A percentile compares a stretch with the other conserved stretches of the same genome.
phyloP scores from a whole-genome alignment of 352 stramenopile species.

The Phytopythium ostracodes region DNA sequence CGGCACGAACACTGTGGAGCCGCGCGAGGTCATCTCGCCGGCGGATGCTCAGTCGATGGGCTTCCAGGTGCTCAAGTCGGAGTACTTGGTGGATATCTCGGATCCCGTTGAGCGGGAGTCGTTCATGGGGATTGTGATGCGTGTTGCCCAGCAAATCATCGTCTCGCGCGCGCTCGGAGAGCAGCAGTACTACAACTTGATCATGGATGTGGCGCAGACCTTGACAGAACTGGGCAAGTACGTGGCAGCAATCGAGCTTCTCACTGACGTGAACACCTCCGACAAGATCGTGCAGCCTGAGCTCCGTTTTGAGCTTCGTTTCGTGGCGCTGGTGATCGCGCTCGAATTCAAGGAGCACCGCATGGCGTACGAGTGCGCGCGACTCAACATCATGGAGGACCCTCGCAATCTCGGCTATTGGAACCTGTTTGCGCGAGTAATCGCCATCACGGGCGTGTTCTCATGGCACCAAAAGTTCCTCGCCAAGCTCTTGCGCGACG shows the following conservation, averaged over 20 bases:
- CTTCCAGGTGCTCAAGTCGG: slow-evolving; percentile 76
- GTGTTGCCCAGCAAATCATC: slow-evolving; percentile 77
- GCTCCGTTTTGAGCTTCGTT: slow-evolving; percentile 76
- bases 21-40: slow-evolving; percentile 50
- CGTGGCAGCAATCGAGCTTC: slow-evolving; percentile 76
- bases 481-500: slow-evolving; percentile 71
- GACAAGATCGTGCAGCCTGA: slow-evolving; percentile 75
- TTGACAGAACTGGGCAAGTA: slow-evolving; percentile 81
- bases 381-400: slow-evolving; percentile 86
- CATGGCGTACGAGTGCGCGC: slow-evolving; percentile 86
- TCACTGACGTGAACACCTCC: slow-evolving; percentile 85
- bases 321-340: slow-evolving; percentile 78
- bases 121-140: slow-evolving; percentile 84
- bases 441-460: slow-evolving; percentile 79
- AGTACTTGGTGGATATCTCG: slow-evolving; percentile 81
- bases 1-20: slow-evolving; percentile 50
- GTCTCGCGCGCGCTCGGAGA: slow-evolving; percentile 70
- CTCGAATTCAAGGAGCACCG: slow-evolving; percentile 84
- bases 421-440: slow-evolving; percentile 83
- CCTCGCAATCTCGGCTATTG: slow-evolving; percentile 78
- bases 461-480: slow-evolving; percentile 88
- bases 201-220: slow-evolving; percentile 76
- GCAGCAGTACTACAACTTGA: slow-evolving; percentile 70
- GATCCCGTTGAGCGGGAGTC: slow-evolving; percentile 69
- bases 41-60: slow-evolving; percentile 61